A percentile compares a stretch with the other conserved stretches of the same genome.
These are phyloP conservation scores for Pseudomassariella vexata DNA, from an alignment of 2,329 filamentous ascomycete genomes.

Conservation along the genomic window DNA sequence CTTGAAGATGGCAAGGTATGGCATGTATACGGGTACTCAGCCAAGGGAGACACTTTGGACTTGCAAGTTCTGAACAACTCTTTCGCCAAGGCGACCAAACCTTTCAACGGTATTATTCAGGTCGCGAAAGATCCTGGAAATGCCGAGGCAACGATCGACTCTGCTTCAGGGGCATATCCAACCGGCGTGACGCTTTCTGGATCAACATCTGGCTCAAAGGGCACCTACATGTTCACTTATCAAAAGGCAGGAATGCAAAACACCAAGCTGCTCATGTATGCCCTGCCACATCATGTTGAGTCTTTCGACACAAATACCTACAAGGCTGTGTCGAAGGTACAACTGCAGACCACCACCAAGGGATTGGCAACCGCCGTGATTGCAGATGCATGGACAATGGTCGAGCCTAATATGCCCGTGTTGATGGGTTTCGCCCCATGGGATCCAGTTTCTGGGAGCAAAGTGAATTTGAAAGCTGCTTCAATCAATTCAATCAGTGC, in stretches of 20 bases:
- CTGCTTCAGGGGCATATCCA: constrained; percentile 70
- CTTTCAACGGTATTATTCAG: constrained; percentile 76
- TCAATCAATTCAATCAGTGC: constrained; percentile 54
- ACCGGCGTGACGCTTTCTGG: constrained; percentile 60
- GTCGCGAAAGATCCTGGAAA: constrained; percentile 68
- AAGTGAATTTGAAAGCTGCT: constrained; percentile 41
- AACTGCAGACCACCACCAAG: constrained; percentile 78
- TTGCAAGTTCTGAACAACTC: constrained; percentile 63
- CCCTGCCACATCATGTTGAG: constrained; percentile 76
- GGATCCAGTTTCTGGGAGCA: constrained; percentile 47
- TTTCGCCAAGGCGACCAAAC: constrained; percentile 55
- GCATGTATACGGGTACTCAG: constrained; percentile 71
- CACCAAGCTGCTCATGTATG: constrained; percentile 72
- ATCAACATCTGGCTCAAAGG: constrained; percentile 49
- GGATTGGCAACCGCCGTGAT: constrained; percentile 69
- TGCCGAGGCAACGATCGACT: constrained; percentile 67
- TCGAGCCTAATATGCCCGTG: constrained; percentile 66
- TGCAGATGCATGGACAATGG: constrained; percentile 70
- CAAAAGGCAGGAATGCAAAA: constrained; percentile 59
- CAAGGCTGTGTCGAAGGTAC: constrained; percentile 48
- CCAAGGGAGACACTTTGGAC: constrained; percentile 53
- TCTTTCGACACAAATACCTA: constrained; percentile 60
- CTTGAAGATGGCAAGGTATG: constrained; percentile 70
- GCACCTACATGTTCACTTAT: constrained; percentile 70
- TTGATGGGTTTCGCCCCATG: constrained; percentile 77